Conservation (phyloP, 2,329 filamentous ascomycete genomes). For the Sporothrix dimorphospora region DNA sequence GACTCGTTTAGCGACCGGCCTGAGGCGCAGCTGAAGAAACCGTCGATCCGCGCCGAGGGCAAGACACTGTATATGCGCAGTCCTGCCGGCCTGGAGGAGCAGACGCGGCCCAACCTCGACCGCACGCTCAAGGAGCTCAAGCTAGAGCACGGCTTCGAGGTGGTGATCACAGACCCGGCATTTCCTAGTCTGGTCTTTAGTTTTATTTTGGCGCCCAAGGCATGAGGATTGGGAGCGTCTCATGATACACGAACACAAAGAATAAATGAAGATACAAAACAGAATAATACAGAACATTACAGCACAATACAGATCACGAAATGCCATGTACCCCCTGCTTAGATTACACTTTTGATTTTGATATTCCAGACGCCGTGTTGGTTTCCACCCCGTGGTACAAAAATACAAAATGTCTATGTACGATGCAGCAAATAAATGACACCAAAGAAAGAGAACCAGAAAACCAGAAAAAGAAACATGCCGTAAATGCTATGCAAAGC, state of each 20-base stretch:
- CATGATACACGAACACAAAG: not conserved
- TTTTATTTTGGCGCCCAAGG: constrained; percentile 56
- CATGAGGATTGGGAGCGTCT: constrained; percentile 13
- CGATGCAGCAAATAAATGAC: constrained; percentile 21
- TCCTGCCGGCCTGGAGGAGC: constrained; percentile 78
- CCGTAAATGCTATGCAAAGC: constrained; percentile 22
- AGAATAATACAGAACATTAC: not conserved
- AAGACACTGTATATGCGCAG: constrained; percentile 91
- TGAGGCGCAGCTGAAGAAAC: constrained; percentile 92
- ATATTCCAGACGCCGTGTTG: constrained; percentile 33
- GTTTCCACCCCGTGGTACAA: constrained; percentile 24
- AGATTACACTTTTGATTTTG: constrained; percentile 19
- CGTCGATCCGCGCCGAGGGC: constrained; percentile 75
- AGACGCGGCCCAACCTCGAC: constrained; percentile 79
- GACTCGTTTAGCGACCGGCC: constrained; percentile 81
- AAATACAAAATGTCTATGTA: constrained; percentile 27
- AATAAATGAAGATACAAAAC: not conserved
- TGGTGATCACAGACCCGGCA: constrained; percentile 91
- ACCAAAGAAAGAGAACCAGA: constrained; percentile 12
- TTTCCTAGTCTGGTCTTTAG: constrained; percentile 73
- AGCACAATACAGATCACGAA: not conserved
- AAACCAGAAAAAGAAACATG: not conserved
- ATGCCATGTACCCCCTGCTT: too few relatives aligned
- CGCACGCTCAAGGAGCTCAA: constrained; percentile 76
- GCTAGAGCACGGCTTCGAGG: constrained; percentile 78